Evolutionary conservation across 306 rosid species (phyloP).

Genomic region (Cicer yamashitae): DNA sequence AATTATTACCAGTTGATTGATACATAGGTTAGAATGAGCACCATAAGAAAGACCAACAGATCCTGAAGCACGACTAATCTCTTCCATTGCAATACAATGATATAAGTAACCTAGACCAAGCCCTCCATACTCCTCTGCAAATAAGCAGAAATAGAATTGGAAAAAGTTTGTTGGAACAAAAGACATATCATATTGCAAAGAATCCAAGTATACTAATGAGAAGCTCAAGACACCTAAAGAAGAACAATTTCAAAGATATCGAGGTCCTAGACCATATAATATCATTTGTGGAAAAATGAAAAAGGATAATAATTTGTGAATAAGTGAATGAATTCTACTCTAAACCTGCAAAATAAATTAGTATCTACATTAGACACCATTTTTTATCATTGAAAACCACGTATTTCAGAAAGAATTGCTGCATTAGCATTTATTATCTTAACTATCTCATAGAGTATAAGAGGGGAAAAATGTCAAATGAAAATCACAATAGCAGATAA

Average conservation of each 20-base stretch:
- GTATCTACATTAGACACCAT: conserved; percentile 29
- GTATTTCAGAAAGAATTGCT: conserved; percentile 25
- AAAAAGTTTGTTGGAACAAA: conserved; percentile 25
- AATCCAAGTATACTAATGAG: conserved; percentile 16
- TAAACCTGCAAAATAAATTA: conserved; percentile 19
- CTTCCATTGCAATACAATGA: conserved; percentile 97
- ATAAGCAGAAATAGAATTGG: conserved; percentile 40
- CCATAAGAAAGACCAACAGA: conserved; percentile 97
- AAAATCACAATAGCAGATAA: conserved; percentile 1
- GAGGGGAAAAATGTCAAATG: not conserved
- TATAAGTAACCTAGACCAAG: conserved; percentile 95
- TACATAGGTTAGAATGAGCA: conserved; percentile 94
- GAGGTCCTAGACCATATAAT: not conserved
- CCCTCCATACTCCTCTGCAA: conserved; percentile 95
- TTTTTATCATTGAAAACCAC: not conserved
- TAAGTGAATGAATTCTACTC: conserved; percentile 24
- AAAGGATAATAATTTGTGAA: conserved; percentile 21
- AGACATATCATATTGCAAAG: conserved; percentile 10
- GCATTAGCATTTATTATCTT: conserved; percentile 28
- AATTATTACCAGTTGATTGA: conserved; percentile 88
- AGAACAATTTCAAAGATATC: conserved; percentile 5
- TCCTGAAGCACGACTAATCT: conserved; percentile 95
- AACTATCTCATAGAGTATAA: conserved; percentile 23
- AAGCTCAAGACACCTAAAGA: conserved; percentile 25
- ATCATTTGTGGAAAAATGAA: conserved; percentile 4